Evolutionary conservation across 257 asterid genomes (phyloP).

Genomic region (Prunella vulgaris): DNA sequence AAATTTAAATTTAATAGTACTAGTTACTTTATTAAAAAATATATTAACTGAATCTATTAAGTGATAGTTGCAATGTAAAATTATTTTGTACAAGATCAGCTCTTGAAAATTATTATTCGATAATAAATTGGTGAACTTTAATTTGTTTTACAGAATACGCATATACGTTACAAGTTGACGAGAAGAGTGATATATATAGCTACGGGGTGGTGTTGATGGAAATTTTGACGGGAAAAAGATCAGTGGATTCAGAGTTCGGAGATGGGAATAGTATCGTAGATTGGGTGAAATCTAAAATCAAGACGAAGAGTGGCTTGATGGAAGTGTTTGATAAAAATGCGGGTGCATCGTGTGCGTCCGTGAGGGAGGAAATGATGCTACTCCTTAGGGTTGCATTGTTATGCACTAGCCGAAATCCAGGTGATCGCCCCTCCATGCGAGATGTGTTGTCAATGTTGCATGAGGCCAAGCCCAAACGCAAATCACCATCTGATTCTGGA

Average conservation of each 20-base stretch:
- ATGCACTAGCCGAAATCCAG: constrained; percentile 80
- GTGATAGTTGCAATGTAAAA: no score
- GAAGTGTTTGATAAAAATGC: constrained; percentile 64
- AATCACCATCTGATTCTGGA: constrained; percentile 25
- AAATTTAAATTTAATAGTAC: no score
- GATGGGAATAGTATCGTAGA: constrained; percentile 87
- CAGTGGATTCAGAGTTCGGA: constrained; percentile 78
- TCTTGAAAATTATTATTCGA: no score
- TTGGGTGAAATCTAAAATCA: constrained; percentile 64
- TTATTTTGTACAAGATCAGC: no score
- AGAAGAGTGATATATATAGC: constrained; percentile 93
- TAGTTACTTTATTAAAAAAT: no score
- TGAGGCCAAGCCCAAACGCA: constrained; percentile 73
- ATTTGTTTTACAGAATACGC: constrained; percentile 59
- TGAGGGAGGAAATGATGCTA: constrained; percentile 83
- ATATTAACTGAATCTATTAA: no score
- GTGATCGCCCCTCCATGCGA: constrained; percentile 90
- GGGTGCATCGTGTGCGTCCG: constrained; percentile 59
- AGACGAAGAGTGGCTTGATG: constrained; percentile 18
- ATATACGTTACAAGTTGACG: constrained; percentile 87
- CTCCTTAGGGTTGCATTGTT: constrained; percentile 77
- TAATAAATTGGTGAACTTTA: not conserved
- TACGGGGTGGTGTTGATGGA: constrained; percentile 87
- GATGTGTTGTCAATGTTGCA: constrained; percentile 85
- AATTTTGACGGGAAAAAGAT: constrained; percentile 63